Evolutionary conservation across 352 stramenopile species (phyloP).

Genomic region (Peronospora destructor): DNA sequence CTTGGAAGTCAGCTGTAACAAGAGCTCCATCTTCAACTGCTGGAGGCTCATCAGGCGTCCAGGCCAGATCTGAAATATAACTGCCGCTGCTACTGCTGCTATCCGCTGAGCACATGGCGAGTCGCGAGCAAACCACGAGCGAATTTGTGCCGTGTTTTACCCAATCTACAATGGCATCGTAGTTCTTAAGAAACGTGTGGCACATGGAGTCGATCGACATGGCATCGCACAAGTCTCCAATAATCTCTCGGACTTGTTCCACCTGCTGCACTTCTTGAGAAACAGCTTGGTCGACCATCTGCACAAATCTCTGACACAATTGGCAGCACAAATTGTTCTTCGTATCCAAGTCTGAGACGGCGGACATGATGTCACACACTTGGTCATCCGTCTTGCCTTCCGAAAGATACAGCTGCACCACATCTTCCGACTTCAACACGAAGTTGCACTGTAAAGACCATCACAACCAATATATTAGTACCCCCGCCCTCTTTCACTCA

Average conservation of each 20-base stretch:
- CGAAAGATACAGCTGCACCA: slow-evolving; percentile 35
- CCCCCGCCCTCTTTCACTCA: slow-evolving; percentile 1
- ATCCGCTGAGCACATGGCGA: slow-evolving; percentile 53
- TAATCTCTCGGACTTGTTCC: slow-evolving; percentile 60
- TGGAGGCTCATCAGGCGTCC: slow-evolving; percentile 6
- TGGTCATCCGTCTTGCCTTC: slow-evolving; percentile 39
- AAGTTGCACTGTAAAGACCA: slow-evolving; percentile 30
- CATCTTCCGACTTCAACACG: slow-evolving; percentile 37
- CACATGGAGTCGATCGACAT: slow-evolving; percentile 71
- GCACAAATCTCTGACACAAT: slow-evolving; percentile 68
- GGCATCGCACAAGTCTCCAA: slow-evolving; percentile 67
- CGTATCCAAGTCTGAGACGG: slow-evolving; percentile 20
- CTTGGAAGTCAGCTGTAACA: slow-evolving; percentile 1
- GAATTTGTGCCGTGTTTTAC: slow-evolving; percentile 64
- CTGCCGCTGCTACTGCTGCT: slow-evolving; percentile 5
- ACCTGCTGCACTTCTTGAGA: slow-evolving; percentile 52
- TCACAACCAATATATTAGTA: slow-evolving; percentile 4
- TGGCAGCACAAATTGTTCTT: slow-evolving; percentile 50
- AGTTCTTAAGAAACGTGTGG: slow-evolving; percentile 69
- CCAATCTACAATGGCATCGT: slow-evolving; percentile 72
- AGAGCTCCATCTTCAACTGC: slow-evolving; percentile 9
- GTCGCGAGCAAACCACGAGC: slow-evolving; percentile 43
- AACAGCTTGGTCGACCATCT: slow-evolving; percentile 62
- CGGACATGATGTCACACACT: slow-evolving; percentile 39
- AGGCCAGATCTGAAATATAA: slow-evolving; percentile 3